Percentiles rank a stretch among this genome's conserved stretches.
Conservation (phyloP, 352 stramenopile genomes). For the Globisporangium perplexum region DNA sequence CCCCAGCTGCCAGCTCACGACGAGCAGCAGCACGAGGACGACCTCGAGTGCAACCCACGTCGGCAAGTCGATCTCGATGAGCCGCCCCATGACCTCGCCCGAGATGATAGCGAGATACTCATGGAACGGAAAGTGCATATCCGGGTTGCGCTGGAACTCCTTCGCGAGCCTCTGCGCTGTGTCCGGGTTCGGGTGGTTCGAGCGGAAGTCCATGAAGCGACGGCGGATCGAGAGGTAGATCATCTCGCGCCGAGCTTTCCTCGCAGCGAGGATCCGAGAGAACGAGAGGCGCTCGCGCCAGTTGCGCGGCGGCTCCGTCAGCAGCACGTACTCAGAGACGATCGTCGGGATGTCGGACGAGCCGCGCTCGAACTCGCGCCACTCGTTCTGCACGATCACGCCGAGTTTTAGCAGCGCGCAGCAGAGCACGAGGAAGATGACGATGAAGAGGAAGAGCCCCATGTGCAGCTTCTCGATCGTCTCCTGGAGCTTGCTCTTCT, state of each 20-base stretch:
- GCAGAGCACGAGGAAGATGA: constrained; percentile 76
- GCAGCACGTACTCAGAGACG: constrained; percentile 53
- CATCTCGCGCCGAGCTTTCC: constrained; percentile 49
- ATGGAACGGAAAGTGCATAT: constrained; percentile 66
- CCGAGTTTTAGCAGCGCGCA: constrained; percentile 56
- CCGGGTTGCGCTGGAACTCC: constrained; percentile 54
- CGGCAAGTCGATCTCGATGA: constrained; percentile 67
- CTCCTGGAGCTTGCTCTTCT: constrained; percentile 48
- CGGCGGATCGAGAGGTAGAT: constrained; percentile 56
- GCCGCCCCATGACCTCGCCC: constrained; percentile 58
- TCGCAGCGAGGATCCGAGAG: constrained; percentile 17
- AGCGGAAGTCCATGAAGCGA: constrained; percentile 65
- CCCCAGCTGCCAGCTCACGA: constrained; percentile 37
- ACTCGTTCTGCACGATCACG: constrained; percentile 56
- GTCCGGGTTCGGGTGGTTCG: constrained; percentile 55
- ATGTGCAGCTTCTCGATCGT: constrained; percentile 77
- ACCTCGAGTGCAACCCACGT: constrained; percentile 64
- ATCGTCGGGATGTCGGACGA: constrained; percentile 43
- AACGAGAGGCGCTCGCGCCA: constrained; percentile 35
- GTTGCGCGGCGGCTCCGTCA: constrained; percentile 33
- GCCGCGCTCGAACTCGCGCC: constrained; percentile 65
- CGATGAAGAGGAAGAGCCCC: constrained; percentile 77
- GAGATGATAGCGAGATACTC: constrained; percentile 77
- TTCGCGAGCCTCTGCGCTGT: constrained; percentile 34
- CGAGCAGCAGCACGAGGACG: constrained; percentile 37